Percentiles rank a stretch among this genome's conserved stretches.
Evolutionary conservation across 2,329 filamentous ascomycete genomes (phyloP).

Genomic region (Beauveria varroae): DNA sequence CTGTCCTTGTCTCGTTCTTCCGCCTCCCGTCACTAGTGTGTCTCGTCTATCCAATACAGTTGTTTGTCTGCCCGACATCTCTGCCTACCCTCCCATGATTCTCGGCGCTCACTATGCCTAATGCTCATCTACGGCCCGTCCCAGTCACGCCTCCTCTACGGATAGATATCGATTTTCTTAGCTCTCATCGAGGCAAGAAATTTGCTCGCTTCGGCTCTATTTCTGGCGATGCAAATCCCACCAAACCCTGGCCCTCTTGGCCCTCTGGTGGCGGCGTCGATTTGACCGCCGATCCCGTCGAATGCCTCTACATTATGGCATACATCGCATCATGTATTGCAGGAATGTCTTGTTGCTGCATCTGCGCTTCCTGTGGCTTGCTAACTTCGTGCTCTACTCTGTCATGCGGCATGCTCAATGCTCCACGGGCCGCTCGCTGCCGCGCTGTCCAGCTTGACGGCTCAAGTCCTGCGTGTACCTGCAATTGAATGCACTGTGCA

Average conservation of each 20-base stretch:
- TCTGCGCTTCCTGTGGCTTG: neutral
- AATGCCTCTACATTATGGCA: neutral
- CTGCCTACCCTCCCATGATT: neutral
- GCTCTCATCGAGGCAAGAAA: no score
- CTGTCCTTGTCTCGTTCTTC: neutral
- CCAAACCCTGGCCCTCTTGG: neutral
- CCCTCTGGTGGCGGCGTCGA: neutral
- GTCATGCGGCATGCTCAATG: neutral
- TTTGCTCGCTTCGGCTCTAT: neutral
- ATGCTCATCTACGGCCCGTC: conserved; percentile 5
- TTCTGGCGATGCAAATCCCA: neutral
- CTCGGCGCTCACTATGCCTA: neutral
- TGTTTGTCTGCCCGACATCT: neutral
- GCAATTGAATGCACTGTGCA: neutral
- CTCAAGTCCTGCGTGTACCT: neutral
- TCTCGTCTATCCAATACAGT: neutral
- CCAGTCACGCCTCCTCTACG: neutral
- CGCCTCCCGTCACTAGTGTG: neutral
- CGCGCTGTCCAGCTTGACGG: conserved; percentile 3
- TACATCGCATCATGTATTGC: neutral
- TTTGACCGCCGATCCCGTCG: conserved; percentile 5
- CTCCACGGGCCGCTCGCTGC: neutral
- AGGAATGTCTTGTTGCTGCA: neutral
- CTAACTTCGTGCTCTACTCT: neutral
- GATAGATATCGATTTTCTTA: neutral